phyloP scores from a whole-genome alignment of 1,284 basidiomycete species.

The Moesziomyces antarcticus region DNA sequence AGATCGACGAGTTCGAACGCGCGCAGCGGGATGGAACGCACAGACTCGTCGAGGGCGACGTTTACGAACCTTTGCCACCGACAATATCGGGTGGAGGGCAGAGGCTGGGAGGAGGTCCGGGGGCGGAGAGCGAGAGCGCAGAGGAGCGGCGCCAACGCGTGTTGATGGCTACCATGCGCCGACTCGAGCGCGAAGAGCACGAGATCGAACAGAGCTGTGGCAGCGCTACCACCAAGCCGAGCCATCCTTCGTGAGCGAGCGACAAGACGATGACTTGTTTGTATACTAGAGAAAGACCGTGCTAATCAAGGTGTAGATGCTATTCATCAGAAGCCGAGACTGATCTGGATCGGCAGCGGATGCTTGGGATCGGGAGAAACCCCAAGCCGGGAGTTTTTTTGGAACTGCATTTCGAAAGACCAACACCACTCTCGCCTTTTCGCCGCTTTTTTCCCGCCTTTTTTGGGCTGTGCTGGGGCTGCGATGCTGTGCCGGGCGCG shows the following conservation, averaged over 20 bases:
- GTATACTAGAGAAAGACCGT: too few relatives aligned
- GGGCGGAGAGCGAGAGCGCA: neutral
- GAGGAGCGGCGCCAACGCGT: conserved; percentile 45
- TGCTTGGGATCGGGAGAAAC: too few relatives aligned
- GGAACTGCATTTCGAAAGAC: too few relatives aligned
- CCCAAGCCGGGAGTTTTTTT: too few relatives aligned
- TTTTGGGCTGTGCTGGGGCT: neutral
- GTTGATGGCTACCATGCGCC: conserved; percentile 47
- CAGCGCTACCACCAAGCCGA: conserved; percentile 14
- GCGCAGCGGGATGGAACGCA: conserved; percentile 27
- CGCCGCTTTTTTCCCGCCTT: too few relatives aligned
- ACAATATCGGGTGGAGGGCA: conserved; percentile 1
- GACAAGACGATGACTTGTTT: too few relatives aligned
- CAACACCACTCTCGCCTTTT: too few relatives aligned
- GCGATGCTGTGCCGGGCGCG: neutral
- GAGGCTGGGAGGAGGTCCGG: conserved; percentile 14
- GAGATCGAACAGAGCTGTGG: conserved; percentile 46
- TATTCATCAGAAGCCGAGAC: too few relatives aligned
- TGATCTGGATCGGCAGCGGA: too few relatives aligned
- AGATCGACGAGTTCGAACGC: conserved; percentile 56
- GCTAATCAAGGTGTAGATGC: too few relatives aligned
- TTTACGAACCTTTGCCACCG: conserved; percentile 39
- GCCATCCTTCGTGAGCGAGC: neutral
- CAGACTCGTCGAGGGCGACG: conserved; percentile 34
- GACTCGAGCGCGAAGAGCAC: conserved; percentile 46